phyloP scores from a whole-genome alignment of 176 grass and related monocot species.

The Panicum miliaceum region DNA sequence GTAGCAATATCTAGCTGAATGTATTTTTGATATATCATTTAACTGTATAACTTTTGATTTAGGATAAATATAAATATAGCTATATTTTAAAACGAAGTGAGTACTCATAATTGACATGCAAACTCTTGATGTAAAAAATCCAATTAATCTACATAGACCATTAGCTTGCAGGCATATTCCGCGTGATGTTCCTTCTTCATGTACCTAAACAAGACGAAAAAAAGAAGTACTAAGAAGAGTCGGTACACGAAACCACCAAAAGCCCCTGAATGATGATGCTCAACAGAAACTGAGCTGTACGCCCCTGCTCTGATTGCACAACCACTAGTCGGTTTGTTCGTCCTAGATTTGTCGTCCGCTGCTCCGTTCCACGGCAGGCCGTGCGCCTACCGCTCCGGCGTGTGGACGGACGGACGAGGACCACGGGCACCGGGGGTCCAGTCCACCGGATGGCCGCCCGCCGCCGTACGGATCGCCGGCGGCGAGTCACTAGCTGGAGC shows the following conservation, averaged over 20 bases:
- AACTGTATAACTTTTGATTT: too few species aligned
- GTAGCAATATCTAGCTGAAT: too few species aligned
- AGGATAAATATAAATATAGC: too few species aligned
- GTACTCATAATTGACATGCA: too few species aligned
- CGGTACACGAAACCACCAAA: not conserved
- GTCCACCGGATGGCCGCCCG: too few species aligned
- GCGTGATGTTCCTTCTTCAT: too few species aligned
- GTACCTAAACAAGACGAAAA: too few species aligned
- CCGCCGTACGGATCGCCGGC: not conserved
- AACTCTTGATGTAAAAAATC: too few species aligned
- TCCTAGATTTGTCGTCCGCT: conserved; percentile 28
- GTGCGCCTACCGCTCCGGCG: not conserved
- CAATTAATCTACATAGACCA: too few species aligned
- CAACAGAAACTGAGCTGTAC: not conserved
- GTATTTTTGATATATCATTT: too few species aligned
- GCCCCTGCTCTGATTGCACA: conserved; percentile 4
- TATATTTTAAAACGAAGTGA: too few species aligned
- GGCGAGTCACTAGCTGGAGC: not conserved
- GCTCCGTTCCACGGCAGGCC: not conserved
- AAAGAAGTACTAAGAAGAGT: not conserved
- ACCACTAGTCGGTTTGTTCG: not conserved
- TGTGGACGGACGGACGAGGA: not conserved
- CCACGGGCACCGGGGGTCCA: not conserved
- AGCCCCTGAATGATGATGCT: not conserved
- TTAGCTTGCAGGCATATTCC: too few species aligned